Base-by-base conservation (phyloP, 2,329 filamentous ascomycete genomes). In the Fusarium abutilonis region DNA sequence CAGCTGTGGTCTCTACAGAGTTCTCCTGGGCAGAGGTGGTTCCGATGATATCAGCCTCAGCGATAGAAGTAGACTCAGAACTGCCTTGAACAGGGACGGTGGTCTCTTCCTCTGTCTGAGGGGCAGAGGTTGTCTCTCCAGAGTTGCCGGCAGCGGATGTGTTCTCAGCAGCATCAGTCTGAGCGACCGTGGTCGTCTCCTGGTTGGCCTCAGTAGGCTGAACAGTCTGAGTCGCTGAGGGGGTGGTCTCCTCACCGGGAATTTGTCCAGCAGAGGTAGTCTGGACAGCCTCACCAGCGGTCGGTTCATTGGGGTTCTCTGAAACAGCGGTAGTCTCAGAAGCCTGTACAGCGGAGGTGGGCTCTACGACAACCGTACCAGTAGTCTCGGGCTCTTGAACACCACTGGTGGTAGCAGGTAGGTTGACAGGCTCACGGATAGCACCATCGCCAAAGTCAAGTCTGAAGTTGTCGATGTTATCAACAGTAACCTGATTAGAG, bases 401-500 rank as follows among this genome's bases (percentile, higher is more conserved):
- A 11, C 9, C 4, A 3, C 31, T 29, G 1, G 55, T 51, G 11
- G 53, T 40, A 11, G 39, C n/a, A 10, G 45, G 7, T 11, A 7
- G 21, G 4, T 26, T 29, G 0, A n/a, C 31, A 9, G 59, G 46
- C 15, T 53, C 29, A 15, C 38, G 54, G 6, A 63, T 19, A n/a
- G 31, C 40, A 6, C 60, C 60, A 11, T 55, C 60, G 14, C 61
- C 61, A 36, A 60, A 68, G 29, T 60, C 55, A 31, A 68, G 51
- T 2, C 40, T 19, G 11, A 53, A 56, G 14, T 54, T 21, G 9
- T 39, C 41, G 9, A 68, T 68, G 34, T 55, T 68, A n/a, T 52
- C 44, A 8, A 56, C 52, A 7, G 64, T 68, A 13, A 68, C 64
- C 29, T 66, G 43, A 45, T 68, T 66, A 3, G 64, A 68, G 2